A percentile compares a stretch with the other conserved stretches of the same genome.
These are phyloP conservation scores for Aureobasidium lini DNA, from an alignment of 2,329 filamentous ascomycete genomes.

Conservation along the genomic window DNA sequence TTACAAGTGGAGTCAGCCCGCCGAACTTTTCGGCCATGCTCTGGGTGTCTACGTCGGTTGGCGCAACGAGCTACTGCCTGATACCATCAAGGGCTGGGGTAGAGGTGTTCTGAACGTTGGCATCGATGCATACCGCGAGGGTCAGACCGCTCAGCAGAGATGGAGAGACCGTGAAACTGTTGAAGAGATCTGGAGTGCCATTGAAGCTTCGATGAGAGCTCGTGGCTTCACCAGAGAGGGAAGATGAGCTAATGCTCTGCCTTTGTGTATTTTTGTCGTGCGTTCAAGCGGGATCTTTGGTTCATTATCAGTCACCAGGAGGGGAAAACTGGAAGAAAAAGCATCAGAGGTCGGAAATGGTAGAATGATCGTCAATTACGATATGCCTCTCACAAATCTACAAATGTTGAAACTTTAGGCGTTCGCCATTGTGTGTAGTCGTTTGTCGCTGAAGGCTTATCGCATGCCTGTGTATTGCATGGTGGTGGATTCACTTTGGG, in stretches of 20 bases:
- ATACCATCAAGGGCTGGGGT: conserved; percentile 75
- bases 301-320: background rate
- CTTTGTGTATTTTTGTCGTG: conserved; percentile 1
- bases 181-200: conserved; percentile 81
- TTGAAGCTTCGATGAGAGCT: conserved; percentile 79
- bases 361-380: background rate
- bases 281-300: conserved; percentile 4
- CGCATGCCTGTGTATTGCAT: too few relatives aligned
- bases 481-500: too few relatives aligned
- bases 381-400: background rate
- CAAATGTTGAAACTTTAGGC: background rate
- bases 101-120: conserved; percentile 69
- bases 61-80: conserved; percentile 73
- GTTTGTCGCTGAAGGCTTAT: too few relatives aligned
- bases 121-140: conserved; percentile 73
- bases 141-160: conserved; percentile 37
- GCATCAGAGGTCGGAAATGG: background rate
- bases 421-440: too few relatives aligned
- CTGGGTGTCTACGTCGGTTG: conserved; percentile 86
- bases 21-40: conserved; percentile 83
- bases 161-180: conserved; percentile 92
- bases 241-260: background rate
- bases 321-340: background rate
- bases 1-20: conserved; percentile 89
- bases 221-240: conserved; percentile 33